Conservation (phyloP, 2,329 filamentous ascomycete genomes). For the Clarireedia monteithiana region DNA sequence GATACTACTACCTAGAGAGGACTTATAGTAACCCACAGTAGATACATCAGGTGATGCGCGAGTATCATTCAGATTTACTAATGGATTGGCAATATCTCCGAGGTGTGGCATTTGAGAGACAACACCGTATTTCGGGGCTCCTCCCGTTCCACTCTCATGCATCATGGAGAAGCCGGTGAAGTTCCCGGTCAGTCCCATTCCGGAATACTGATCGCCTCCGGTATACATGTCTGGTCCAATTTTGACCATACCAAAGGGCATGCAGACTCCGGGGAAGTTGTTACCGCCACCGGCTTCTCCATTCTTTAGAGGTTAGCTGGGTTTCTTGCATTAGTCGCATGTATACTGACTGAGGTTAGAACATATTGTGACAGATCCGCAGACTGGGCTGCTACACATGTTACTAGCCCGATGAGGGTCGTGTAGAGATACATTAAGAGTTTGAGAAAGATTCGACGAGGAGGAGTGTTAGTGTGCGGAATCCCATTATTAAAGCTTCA, state of each 20-base stretch:
- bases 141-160: slow-evolving; percentile 59
- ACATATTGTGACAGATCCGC: slow-evolving; percentile 9
- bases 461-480: not conserved
- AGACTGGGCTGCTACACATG: not conserved
- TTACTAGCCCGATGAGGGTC: not conserved
- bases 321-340: not conserved
- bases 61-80: slow-evolving; percentile 45
- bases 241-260: slow-evolving; percentile 15
- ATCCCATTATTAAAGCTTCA: not conserved
- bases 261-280: slow-evolving; percentile 12
- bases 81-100: slow-evolving; percentile 42
- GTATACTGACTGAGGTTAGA: slow-evolving; percentile 5
- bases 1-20: slow-evolving; percentile 46
- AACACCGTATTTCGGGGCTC: slow-evolving; percentile 61
- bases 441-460: not conserved
- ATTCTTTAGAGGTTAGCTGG: not conserved
- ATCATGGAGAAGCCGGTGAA: slow-evolving; percentile 56
- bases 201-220: slow-evolving; percentile 40
- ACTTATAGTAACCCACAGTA: slow-evolving; percentile 54
- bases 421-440: not conserved
- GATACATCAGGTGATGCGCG: slow-evolving; percentile 43
- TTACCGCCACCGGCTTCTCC: slow-evolving; percentile 10
- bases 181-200: slow-evolving; percentile 40
- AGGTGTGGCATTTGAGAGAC: slow-evolving; percentile 49
- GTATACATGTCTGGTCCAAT: slow-evolving; percentile 32